These are phyloP conservation scores for Barnettozyma hawaiiensis DNA, from an alignment of 1,139 yeast genomes.

Conservation along the genomic window DNA sequence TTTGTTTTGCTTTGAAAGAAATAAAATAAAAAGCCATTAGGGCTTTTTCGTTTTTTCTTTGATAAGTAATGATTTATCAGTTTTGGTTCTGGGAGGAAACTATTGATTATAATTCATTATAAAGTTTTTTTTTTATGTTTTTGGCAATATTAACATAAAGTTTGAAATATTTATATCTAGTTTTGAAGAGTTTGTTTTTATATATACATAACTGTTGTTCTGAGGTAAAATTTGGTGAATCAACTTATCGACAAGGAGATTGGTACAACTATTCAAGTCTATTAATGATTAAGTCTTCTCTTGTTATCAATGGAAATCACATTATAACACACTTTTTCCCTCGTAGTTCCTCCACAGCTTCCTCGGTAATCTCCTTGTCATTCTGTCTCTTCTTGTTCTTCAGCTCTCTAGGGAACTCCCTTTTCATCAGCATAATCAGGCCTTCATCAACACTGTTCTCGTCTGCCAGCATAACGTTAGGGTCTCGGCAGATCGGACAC, in stretches of 20 bases:
- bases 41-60: conserved; percentile 12
- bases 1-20: conserved; percentile 11
- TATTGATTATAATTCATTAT: conserved; percentile 10
- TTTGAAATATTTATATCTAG: conserved; percentile 1
- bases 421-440: conserved; percentile 47
- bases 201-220: no score
- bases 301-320: background rate
- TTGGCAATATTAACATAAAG: conserved; percentile 7
- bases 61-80: conserved; percentile 10
- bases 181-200: background rate
- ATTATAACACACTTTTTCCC: conserved; percentile 2
- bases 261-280: background rate
- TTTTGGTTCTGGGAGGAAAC: conserved; percentile 9
- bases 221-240: no score
- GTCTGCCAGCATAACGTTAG: conserved; percentile 54
- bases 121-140: conserved; percentile 13
- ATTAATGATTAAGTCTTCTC: background rate
- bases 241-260: background rate
- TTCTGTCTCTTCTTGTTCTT: conserved; percentile 56
- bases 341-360: conserved; percentile 29
- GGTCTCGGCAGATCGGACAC: conserved; percentile 64
- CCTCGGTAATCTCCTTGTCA: conserved; percentile 47
- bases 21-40: conserved; percentile 9
- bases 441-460: conserved; percentile 54
- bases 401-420: conserved; percentile 61